Base-by-base conservation (phyloP, 305 asterid species). In the Nicotiana rustica region DNA sequence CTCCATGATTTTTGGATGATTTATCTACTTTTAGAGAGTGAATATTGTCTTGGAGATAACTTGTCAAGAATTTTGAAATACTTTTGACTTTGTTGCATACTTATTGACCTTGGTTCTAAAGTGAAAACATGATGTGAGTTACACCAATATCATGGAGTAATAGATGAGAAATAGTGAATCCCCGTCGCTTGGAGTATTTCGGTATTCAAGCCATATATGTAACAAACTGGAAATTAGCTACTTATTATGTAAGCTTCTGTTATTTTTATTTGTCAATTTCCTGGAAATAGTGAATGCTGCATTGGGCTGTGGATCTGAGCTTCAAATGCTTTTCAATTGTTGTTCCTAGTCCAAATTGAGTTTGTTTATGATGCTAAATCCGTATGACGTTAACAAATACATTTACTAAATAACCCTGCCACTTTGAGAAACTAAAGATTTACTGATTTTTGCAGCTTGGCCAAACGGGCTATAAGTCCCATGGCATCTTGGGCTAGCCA, bases 331-430 rank as follows among this genome's bases (percentile, higher is more conserved):
- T 75, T 75, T 31, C 79, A 52, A 52, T 47, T 47, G 38, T 47
- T 14, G 79, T 73, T 73, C 44, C 64, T 73, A 67, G 62, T 73
- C 52, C 64, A 25, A 73, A 49, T n/a, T 75, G 65, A 52, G 79
- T 52, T 49, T 44, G 25, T 75, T 52, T 49, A 19, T 52, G 44
- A 15, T 49, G 79, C 64, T 52, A 49, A 44, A 49, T 75, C 79
- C 55, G 1, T 52, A 14, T 52, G 25, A 14, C 29, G 79, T 75
- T 18, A 75, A 75, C 9, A 15, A 25, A 75, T 75, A 7, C 15
- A 29, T 29, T 75, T 52, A 17, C 31, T 14, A 8, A 75, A 44
- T 71, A 7, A 71, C 41, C 25, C 4, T 21, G 14, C 25, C 25
- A n/a, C 41, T 71, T 21, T 73, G 62, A 73, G 21, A 47, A 73